Percentiles rank a stretch among this genome's conserved stretches.
These are phyloP conservation scores for Beauveria australis DNA, from an alignment of 2,329 filamentous ascomycete species.

Conservation along the genomic window DNA sequence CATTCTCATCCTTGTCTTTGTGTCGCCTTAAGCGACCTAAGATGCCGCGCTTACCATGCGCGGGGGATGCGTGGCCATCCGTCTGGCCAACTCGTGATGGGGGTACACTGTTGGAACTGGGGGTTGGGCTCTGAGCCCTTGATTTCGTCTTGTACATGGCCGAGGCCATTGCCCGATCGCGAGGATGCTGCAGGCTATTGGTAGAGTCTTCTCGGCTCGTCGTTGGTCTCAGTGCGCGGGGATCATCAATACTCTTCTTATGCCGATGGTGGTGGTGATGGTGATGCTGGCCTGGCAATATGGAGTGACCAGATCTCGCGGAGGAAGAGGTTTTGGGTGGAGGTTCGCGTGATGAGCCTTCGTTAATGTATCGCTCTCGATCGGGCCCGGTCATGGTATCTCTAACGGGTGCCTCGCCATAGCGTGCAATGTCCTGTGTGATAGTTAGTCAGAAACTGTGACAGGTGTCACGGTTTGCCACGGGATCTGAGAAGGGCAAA, in stretches of 20 bases:
- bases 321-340: conserved; percentile 57
- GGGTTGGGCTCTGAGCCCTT: conserved; percentile 73
- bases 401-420: conserved; percentile 70
- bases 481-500: neutral
- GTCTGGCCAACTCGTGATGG: conserved; percentile 40
- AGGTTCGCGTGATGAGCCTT: conserved; percentile 36
- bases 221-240: conserved; percentile 59
- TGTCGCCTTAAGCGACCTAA: conserved; percentile 43
- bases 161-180: conserved; percentile 42
- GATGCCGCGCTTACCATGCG: conserved; percentile 42
- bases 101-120: conserved; percentile 58
- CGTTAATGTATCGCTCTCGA: conserved; percentile 55
- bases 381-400: conserved; percentile 61
- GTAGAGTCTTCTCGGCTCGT: conserved; percentile 68
- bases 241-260: conserved; percentile 61
- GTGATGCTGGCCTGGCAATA: conserved; percentile 42
- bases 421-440: conserved; percentile 61
- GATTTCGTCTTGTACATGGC: conserved; percentile 40
- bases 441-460: conserved; percentile 16
- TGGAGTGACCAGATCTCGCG: conserved; percentile 47
- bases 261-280: conserved; percentile 41
- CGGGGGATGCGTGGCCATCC: conserved; percentile 53
- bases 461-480: conserved; percentile 7
- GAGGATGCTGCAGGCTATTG: conserved; percentile 36
- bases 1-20: conserved; percentile 44